Conservation (phyloP, 2,329 filamentous ascomycete species). For the Epichloe sp. region DNA sequence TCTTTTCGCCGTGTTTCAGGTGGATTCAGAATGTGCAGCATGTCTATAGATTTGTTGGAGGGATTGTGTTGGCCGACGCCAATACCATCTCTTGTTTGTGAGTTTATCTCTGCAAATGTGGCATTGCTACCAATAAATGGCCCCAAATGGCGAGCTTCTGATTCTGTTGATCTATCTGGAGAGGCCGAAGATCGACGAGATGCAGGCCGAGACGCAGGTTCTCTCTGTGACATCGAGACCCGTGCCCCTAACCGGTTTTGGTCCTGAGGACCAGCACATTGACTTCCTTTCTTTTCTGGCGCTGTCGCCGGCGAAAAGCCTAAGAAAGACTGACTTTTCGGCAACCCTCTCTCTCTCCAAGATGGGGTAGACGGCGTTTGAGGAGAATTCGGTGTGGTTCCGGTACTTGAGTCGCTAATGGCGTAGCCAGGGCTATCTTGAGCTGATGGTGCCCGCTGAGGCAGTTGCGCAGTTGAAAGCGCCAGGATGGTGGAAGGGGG, state of each 20-base stretch:
- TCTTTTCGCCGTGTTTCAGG: constrained; percentile 15
- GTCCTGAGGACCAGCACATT: constrained; percentile 43
- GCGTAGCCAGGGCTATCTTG: constrained; percentile 20
- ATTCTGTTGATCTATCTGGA: constrained; percentile 23
- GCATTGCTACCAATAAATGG: constrained; percentile 11
- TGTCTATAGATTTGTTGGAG: constrained; percentile 17
- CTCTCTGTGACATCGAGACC: constrained; percentile 53
- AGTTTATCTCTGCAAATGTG: constrained; percentile 10
- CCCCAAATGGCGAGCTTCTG: constrained; percentile 13
- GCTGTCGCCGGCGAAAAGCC: constrained; percentile 11
- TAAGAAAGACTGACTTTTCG: constrained; percentile 12
- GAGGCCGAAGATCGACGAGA: constrained; percentile 36
- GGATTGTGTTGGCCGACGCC: constrained; percentile 14
- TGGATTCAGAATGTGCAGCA: constrained; percentile 27
- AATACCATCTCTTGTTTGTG: constrained; percentile 12
- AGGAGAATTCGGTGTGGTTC: constrained; percentile 21
- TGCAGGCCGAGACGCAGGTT: constrained; percentile 40
- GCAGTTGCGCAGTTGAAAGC: constrained; percentile 19
- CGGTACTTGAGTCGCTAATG: constrained; percentile 19
- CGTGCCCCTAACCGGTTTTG: constrained; percentile 41
- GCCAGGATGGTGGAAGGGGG: constrained; percentile 19
- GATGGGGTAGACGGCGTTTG: constrained; percentile 22
- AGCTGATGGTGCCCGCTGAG: constrained; percentile 20
- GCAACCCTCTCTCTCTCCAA: constrained; percentile 14
- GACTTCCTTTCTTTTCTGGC: constrained; percentile 24